phyloP scores from a whole-genome alignment of 23 red algal species.

The Gracilariopsis chorda region DNA sequence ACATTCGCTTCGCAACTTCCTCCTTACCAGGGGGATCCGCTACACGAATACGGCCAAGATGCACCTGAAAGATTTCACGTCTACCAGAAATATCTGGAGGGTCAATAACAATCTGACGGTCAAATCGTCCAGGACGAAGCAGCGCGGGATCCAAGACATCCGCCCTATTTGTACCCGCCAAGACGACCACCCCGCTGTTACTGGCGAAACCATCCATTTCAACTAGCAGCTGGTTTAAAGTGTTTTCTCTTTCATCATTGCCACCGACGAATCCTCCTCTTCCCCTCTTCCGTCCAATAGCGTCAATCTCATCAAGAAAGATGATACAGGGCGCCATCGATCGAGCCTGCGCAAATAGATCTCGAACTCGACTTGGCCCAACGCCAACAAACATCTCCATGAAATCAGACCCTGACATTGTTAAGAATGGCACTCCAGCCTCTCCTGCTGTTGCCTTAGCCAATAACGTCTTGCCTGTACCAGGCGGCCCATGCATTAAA shows the following conservation, averaged over 20 bases:
- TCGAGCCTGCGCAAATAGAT: slow-evolving; percentile 97
- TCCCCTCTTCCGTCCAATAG: slow-evolving; percentile 92
- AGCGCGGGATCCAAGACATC: slow-evolving; percentile 95
- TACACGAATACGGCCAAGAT: slow-evolving; percentile 77
- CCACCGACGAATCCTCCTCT: slow-evolving; percentile 91
- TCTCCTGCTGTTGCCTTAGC: slow-evolving; percentile 98
- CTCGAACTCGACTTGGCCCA: slow-evolving; percentile 94
- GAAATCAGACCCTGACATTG: slow-evolving; percentile 97
- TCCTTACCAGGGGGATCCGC: slow-evolving; percentile 84
- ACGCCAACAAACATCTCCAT: slow-evolving; percentile 99
- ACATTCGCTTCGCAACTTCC: slow-evolving; percentile 82
- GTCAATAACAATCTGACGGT: slow-evolving; percentile 96
- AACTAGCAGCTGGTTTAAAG: slow-evolving; percentile 97
- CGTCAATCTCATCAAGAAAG: slow-evolving; percentile 99
- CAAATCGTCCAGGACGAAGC: slow-evolving; percentile 96
- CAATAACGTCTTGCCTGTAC: slow-evolving; percentile 97
- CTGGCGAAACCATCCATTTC: slow-evolving; percentile 99
- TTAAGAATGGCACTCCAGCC: slow-evolving; percentile 96
- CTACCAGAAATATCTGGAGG: slow-evolving; percentile 91
- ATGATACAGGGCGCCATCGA: slow-evolving; percentile 95
- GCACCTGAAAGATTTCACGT: slow-evolving; percentile 93
- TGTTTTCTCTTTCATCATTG: slow-evolving; percentile 99
- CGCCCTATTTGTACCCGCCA: slow-evolving; percentile 94
- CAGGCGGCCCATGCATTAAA: slow-evolving; percentile 92
- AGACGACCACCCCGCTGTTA: slow-evolving; percentile 96